A percentile compares a stretch with the other conserved stretches of the same genome.
These are phyloP conservation scores for Mesembryanthemum crystallinum DNA, from an alignment of 148 eudicot species.

Conservation along the genomic window DNA sequence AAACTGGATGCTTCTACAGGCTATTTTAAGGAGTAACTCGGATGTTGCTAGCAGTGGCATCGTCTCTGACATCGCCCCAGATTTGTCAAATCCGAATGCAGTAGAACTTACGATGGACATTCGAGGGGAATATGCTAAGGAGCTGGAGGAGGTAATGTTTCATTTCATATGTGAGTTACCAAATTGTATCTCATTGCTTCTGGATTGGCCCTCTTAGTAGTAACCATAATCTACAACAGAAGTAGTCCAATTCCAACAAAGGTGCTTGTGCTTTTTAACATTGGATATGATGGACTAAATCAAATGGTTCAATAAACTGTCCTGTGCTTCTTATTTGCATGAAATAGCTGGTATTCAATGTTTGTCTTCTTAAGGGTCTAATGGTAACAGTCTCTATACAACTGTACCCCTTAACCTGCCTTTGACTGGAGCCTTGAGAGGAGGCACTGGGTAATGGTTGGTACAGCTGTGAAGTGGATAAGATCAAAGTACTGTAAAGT, in stretches of 20 bases:
- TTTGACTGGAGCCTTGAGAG: no score
- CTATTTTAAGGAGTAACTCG: slow-evolving; percentile 41
- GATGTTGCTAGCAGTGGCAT: slow-evolving; percentile 25
- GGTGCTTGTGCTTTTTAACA: background rate
- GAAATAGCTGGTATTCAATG: no score
- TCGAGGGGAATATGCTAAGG: slow-evolving; percentile 73
- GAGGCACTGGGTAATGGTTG: no score
- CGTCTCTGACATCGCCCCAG: slow-evolving; percentile 47
- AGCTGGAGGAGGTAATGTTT: slow-evolving; percentile 67
- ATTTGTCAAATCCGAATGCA: slow-evolving; percentile 49
- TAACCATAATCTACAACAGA: background rate
- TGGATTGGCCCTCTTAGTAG: background rate
- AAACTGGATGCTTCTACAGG: slow-evolving; percentile 35
- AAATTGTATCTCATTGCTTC: background rate
- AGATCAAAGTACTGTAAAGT: background rate
- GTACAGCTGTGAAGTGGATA: background rate
- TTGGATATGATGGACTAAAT: background rate
- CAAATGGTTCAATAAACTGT: no score
- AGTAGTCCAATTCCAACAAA: no score
- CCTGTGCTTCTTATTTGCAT: no score
- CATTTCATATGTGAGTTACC: background rate
- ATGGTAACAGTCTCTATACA: no score
- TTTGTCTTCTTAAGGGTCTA: no score
- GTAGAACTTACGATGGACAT: slow-evolving; percentile 56
- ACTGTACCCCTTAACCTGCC: no score